Base-by-base conservation (phyloP, 139 green algal species). In the Dunaliella primolecta region DNA sequence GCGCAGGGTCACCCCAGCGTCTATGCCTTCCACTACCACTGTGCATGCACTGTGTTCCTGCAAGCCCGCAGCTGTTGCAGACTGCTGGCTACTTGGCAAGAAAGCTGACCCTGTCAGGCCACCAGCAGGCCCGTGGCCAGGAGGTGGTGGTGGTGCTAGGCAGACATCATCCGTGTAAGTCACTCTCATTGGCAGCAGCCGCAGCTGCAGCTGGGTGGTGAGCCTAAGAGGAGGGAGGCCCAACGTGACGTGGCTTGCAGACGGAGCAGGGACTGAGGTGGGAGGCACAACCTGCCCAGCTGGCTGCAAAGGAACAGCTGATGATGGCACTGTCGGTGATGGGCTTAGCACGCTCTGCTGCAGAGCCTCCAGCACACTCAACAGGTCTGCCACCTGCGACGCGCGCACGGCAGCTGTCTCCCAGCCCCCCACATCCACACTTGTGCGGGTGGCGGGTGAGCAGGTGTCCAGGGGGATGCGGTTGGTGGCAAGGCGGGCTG, bases 151-250 rank as follows among this genome's bases (percentile, higher is more conserved):
- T n/a, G n/a, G n/a, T n/a, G n/a, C n/a, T 25, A 15, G 15, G 38
- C 33, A 55, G 23, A n/a, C 70, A 36, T 75, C 86, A 0, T 76
- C 35, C 32, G 84, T 21, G 87, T 84, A 90, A 0, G 71, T 75
- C 27, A 90, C 15, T 24, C 83, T 33, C 32, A 86, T 86, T 2
- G 85, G 84, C 84, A 75, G 57, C 21, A 90, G n/a, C 25, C 36
- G 46, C 27, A 90, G 29, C 57, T 88, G 81, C 23, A 90, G 30
- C n/a, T 3, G 34, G 0, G 64, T 70, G 76, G 46, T 84, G 37
- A 33, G 78, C 20, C 36, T 31, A 11, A 84, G 64, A 27, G 36
- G 77, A 29, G 84, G 84, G 57, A 87, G 84, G 2, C 80, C 20
- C 38, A 84, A 38, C n/a, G 23, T 30, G 0, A 32, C n/a, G 3